Conservation (phyloP, 768 basidiomycete genomes). For the Wakefieldia striispora region DNA sequence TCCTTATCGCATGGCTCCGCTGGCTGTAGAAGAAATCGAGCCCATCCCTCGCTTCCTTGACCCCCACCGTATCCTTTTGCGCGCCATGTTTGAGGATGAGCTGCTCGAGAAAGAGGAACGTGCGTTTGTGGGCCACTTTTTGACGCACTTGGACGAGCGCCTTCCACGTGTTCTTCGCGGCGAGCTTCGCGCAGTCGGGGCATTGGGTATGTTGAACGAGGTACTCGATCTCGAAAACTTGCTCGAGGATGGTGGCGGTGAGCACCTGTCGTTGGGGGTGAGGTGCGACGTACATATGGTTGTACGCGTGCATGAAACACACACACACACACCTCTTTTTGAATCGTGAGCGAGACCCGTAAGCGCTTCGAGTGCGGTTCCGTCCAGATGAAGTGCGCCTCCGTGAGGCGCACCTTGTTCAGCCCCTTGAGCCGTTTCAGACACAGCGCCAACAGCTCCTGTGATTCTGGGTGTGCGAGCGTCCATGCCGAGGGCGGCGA, state of each 20-base stretch:
- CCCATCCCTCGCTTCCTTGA: slow-evolving; percentile 92
- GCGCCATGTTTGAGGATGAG: slow-evolving; percentile 95
- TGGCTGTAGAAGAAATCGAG: slow-evolving; percentile 96
- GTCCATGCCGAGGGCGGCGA: slow-evolving; percentile 89
- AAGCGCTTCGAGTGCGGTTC: slow-evolving; percentile 96
- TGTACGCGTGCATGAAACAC: too few relatives aligned
- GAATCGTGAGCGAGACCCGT: slow-evolving; percentile 91
- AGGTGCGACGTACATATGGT: not conserved
- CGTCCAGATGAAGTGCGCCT: slow-evolving; percentile 99
- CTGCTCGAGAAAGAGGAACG: slow-evolving; percentile 96
- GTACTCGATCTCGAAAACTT: slow-evolving; percentile 96
- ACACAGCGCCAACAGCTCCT: slow-evolving; percentile 92
- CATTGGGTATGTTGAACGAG: slow-evolving; percentile 95
- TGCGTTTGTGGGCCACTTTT: slow-evolving; percentile 97
- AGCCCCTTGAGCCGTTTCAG: slow-evolving; percentile 93
- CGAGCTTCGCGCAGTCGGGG: slow-evolving; percentile 87
- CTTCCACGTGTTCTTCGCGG: slow-evolving; percentile 99
- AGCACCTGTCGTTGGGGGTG: slow-evolving; percentile 62
- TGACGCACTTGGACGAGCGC: slow-evolving; percentile 98
- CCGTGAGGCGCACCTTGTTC: slow-evolving; percentile 92
- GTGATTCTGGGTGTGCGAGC: slow-evolving; percentile 81
- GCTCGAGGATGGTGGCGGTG: slow-evolving; percentile 92
- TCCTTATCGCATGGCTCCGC: slow-evolving; percentile 89
- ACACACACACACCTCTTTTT: slow-evolving; percentile 78
- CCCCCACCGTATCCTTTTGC: slow-evolving; percentile 92